phyloP scores from a whole-genome alignment of 805 yeast genomes.

The Helenozyma rhizophorensis region DNA sequence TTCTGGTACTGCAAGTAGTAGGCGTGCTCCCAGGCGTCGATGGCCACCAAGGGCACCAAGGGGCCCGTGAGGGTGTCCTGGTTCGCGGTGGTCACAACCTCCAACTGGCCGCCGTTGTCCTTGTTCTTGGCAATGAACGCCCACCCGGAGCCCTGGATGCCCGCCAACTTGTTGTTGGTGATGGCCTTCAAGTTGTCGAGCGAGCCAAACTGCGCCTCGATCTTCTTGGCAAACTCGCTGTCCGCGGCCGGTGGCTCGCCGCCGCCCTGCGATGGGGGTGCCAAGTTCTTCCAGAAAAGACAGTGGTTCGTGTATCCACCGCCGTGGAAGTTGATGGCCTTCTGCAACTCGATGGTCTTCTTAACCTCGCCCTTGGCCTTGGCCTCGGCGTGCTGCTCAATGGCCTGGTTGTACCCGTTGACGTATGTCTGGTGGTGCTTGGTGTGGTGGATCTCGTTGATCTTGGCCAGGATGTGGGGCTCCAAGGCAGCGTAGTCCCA shows the following conservation, averaged over 20 bases:
- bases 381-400: constrained; percentile 35
- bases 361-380: constrained; percentile 37
- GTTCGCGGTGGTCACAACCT: constrained; percentile 42
- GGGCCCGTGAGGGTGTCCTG: constrained; percentile 47
- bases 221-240: constrained; percentile 34
- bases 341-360: constrained; percentile 40
- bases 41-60: constrained; percentile 43
- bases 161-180: constrained; percentile 41
- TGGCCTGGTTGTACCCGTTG: constrained; percentile 42
- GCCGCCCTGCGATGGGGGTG: constrained; percentile 43
- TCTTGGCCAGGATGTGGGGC: constrained; percentile 43
- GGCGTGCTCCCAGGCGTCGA: constrained; percentile 55
- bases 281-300: constrained; percentile 46
- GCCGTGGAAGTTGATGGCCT: constrained; percentile 46
- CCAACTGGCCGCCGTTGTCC: constrained; percentile 39
- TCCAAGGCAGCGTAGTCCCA: constrained; percentile 46
- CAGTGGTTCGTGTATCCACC: constrained; percentile 50
- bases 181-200: constrained; percentile 38
- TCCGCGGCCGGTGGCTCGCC: constrained; percentile 21
- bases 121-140: constrained; percentile 46
- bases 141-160: constrained; percentile 54
- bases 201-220: constrained; percentile 41
- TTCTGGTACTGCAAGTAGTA: constrained; percentile 51
- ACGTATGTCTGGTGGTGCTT: constrained; percentile 51
- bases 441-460: constrained; percentile 45